These are phyloP conservation scores for Pseudogymnoascus sp. DNA, from an alignment of 2,329 filamentous ascomycete genomes.

Conservation along the genomic window DNA sequence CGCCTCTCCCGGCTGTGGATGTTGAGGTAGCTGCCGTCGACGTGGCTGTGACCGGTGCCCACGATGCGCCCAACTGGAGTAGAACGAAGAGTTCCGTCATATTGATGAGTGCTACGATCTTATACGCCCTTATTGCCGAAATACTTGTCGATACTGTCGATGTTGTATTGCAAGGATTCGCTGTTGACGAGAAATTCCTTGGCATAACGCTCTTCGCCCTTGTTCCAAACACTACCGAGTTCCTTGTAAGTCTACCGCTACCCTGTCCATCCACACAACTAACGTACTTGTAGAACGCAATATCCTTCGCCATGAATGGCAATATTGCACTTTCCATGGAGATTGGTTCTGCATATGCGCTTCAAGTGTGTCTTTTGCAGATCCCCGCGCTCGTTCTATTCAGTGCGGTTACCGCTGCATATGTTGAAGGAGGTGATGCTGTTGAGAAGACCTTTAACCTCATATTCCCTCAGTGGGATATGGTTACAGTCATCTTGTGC, in stretches of 20 bases:
- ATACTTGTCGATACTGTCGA: slow-evolving; percentile 96
- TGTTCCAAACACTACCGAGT: slow-evolving; percentile 97
- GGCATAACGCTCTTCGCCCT: slow-evolving; percentile 94
- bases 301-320: slow-evolving; percentile 98
- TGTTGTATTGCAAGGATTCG: slow-evolving; percentile 81
- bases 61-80: slow-evolving; percentile 98
- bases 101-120: slow-evolving; percentile 74
- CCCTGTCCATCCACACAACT: slow-evolving; percentile 11
- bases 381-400: slow-evolving; percentile 89
- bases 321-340: slow-evolving; percentile 99
- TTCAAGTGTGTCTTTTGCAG: slow-evolving; percentile 92
- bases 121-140: slow-evolving; percentile 96
- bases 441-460: slow-evolving; percentile 65
- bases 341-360: slow-evolving; percentile 91
- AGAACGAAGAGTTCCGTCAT: slow-evolving; percentile 84
- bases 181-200: slow-evolving; percentile 94
- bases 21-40: slow-evolving; percentile 13
- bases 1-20: neutral
- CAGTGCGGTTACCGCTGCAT: slow-evolving; percentile 63
- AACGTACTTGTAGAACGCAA: slow-evolving; percentile 62
- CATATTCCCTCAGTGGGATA: slow-evolving; percentile 98
- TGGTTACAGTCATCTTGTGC: slow-evolving; percentile 92
- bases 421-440: slow-evolving; percentile 45
- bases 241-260: slow-evolving; percentile 55
- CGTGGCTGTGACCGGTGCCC: slow-evolving; percentile 54